phyloP scores from a whole-genome alignment of 164 flowering plant species.

The Umbilicus rupestris region DNA sequence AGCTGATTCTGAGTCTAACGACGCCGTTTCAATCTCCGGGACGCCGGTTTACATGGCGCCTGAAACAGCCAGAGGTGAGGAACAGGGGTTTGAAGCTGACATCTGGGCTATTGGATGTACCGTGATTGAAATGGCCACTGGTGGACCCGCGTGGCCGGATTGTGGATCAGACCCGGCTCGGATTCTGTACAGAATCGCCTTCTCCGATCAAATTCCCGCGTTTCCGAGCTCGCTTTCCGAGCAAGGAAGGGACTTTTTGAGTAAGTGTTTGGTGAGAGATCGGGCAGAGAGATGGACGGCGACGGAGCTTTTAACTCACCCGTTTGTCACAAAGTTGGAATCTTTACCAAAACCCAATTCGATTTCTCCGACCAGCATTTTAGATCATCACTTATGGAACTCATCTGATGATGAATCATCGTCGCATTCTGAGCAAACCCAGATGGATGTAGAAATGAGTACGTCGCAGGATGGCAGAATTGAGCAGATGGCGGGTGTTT shows the following conservation, averaged over 20 bases:
- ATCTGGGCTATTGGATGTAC: conserved; percentile 89
- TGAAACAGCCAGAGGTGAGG: conserved; percentile 66
- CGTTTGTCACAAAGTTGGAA: conserved; percentile 31
- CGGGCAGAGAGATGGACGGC: conserved; percentile 59
- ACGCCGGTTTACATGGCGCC: conserved; percentile 86
- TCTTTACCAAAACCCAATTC: conserved; percentile 1
- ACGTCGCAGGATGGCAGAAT: conserved; percentile 27
- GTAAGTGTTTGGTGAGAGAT: conserved; percentile 49
- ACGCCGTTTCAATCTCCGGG: conserved; percentile 40
- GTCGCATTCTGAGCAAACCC: background rate
- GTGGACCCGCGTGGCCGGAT: conserved; percentile 48
- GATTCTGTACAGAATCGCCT: conserved; percentile 38
- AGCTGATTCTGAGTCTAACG: conserved; percentile 20
- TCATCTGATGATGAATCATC: conserved; percentile 21
- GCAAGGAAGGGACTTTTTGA: conserved; percentile 54
- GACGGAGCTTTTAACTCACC: conserved; percentile 52
- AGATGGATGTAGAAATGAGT: background rate
- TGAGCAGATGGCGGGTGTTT: conserved; percentile 12
- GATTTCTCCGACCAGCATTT: conserved; percentile 38
- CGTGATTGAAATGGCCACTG: conserved; percentile 72
- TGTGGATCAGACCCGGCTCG: conserved; percentile 33
- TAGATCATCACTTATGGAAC: conserved; percentile 43
- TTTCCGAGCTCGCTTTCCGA: conserved; percentile 40
- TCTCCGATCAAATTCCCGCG: conserved; percentile 39
- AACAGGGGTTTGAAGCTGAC: conserved; percentile 62